Conservation (phyloP, 371 early-diverging fungal genomes). For the Mucor plumbeus region DNA sequence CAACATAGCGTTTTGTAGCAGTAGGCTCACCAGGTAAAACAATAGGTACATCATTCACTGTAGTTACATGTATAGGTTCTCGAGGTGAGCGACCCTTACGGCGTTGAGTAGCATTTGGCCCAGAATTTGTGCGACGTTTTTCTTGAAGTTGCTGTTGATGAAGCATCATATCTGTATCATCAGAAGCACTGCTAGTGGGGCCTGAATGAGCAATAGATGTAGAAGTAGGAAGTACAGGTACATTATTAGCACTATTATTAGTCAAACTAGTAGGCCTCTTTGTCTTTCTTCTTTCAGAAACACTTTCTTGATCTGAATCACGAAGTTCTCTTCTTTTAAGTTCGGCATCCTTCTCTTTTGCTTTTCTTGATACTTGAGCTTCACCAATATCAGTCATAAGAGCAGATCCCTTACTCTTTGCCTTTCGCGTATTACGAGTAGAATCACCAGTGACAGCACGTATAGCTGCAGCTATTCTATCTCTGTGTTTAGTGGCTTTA, state of each 20-base stretch:
- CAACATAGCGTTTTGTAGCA: slow-evolving; percentile 7
- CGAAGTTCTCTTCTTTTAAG: slow-evolving; percentile 46
- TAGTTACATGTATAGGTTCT: slow-evolving; percentile 10
- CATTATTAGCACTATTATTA: background rate
- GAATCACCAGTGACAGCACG: slow-evolving; percentile 45
- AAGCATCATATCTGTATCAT: slow-evolving; percentile 26
- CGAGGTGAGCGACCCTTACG: slow-evolving; percentile 41
- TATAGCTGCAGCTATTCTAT: slow-evolving; percentile 52
- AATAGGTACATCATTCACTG: background rate
- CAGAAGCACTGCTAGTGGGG: slow-evolving; percentile 25
- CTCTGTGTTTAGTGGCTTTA: slow-evolving; percentile 45
- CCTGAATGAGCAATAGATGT: slow-evolving; percentile 1
- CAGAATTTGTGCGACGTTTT: slow-evolving; percentile 15
- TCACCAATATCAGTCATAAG: slow-evolving; percentile 69
- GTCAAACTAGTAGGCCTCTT: slow-evolving; percentile 14
- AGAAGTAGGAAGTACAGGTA: background rate
- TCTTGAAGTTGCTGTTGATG: slow-evolving; percentile 13
- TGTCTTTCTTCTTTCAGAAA: slow-evolving; percentile 40
- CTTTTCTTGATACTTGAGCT: slow-evolving; percentile 56
- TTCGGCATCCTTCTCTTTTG: slow-evolving; percentile 55
- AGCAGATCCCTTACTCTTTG: slow-evolving; percentile 68
- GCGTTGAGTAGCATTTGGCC: slow-evolving; percentile 2
- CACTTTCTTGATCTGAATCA: slow-evolving; percentile 49
- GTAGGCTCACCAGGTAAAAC: background rate
- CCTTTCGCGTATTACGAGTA: slow-evolving; percentile 32